phyloP scores from a whole-genome alignment of 352 stramenopile species.

The Phytophthora crassamura region DNA sequence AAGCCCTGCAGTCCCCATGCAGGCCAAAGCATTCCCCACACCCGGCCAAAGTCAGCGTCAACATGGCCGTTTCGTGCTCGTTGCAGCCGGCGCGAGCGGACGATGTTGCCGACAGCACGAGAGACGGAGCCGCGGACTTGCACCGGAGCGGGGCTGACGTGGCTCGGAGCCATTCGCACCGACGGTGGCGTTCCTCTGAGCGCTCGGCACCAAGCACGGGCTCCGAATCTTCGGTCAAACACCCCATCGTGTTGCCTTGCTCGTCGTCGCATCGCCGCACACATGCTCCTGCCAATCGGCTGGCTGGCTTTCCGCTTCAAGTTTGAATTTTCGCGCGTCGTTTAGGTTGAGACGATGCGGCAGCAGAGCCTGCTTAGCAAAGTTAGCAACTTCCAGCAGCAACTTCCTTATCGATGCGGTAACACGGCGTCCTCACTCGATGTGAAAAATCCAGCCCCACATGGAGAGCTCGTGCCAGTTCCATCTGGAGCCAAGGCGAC shows the following conservation, averaged over 20 bases:
- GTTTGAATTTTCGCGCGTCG: conserved; percentile 21
- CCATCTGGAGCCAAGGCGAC: conserved; percentile 16
- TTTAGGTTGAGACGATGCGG: conserved; percentile 24
- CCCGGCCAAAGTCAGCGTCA: conserved; percentile 8
- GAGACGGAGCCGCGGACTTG: conserved; percentile 32
- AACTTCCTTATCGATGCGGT: too few species aligned
- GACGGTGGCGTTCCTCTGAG: conserved; percentile 11
- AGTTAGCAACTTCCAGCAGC: too few species aligned
- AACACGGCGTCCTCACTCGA: too few species aligned
- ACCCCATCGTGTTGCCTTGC: conserved; percentile 23
- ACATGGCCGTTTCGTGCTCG: conserved; percentile 6
- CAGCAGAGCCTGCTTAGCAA: too few species aligned
- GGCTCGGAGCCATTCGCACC: conserved; percentile 14
- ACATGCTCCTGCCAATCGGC: neutral
- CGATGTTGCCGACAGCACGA: conserved; percentile 22
- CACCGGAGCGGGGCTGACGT: conserved; percentile 22
- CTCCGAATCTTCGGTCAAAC: conserved; percentile 23
- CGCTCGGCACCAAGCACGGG: conserved; percentile 10
- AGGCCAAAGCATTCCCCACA: too few species aligned
- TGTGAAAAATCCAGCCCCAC: neutral
- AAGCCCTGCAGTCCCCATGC: too few species aligned
- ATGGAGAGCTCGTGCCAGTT: conserved; percentile 7
- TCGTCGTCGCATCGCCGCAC: conserved; percentile 9
- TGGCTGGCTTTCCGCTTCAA: conserved; percentile 29
- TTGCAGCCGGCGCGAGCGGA: conserved; percentile 14